Base-by-base conservation (phyloP, 2,329 filamentous ascomycete genomes). In the Exophiala mesophila region DNA sequence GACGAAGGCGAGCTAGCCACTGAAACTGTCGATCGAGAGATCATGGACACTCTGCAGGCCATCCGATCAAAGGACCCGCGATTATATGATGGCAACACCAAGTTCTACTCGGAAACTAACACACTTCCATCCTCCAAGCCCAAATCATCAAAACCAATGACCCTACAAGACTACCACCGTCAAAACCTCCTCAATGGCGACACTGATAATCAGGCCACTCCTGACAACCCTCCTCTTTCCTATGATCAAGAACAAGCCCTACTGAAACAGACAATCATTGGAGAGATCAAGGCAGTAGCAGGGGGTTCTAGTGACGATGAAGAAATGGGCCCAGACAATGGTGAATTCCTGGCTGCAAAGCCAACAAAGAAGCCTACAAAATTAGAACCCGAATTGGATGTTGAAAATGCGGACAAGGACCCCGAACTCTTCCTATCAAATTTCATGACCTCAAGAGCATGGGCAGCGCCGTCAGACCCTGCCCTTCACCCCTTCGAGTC, bases 371-470 rank as follows among this genome's bases (percentile, higher is more conserved):
- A 53, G 38, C 52, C 47, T 12, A 49, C 52, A 8, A 59, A 71
- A 41, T 72, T 18, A n/a, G 28, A 75, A 28, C 60, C 81, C 4
- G 72, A 86, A 41, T 57, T 77, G 9, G 83, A 92, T 55, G 70
- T 95, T 31, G 73, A 79, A 35, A 76, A 78, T 45, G 88, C 92
- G 26, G 85, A 95, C 57, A 85, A 87, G 62, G 82, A 98, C 60
- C 92, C 90, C 0, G 90, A 97, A 59, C 83, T 78, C 1, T 98
- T 88, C 62, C 70, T 98, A n/a, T 90, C 87, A 41, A 95, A 96
- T 63, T 98, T 95, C 68, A 79, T 98, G 77, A 78, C 84, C n/a
- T 77, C 89, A 5, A 81, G 89, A 45, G 90, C 89, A 12, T 98
- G 92, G 92, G 77, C 90, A 5, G 76, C 77, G 7, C 78, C 77